Base-by-base conservation (phyloP, 805 yeast genomes). In the Ogataea neopini region DNA sequence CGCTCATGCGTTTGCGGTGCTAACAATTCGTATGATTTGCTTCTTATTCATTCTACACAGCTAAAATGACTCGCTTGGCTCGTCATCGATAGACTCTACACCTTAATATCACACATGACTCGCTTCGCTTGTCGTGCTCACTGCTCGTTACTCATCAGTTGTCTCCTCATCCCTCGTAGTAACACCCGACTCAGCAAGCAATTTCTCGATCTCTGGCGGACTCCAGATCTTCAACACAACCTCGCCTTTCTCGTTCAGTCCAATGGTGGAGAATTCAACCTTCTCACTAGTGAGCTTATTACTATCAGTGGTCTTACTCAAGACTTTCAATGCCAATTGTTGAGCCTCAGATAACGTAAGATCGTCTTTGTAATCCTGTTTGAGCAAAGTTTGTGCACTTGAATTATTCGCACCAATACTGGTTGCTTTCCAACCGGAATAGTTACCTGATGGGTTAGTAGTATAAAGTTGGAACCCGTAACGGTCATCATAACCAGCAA, bases 371-470 rank as follows among this genome's bases (percentile, higher is more conserved):
- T 88, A 94, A 60, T 94, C 99, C 72, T 91, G 96, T 70, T 94
- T 94, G 63, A 94, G 76, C 54, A 94, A 72, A 1, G 99, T 92
- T 72, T 94, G 99, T 1, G 97, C 97, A 38, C 97, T 91, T 6
- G 96, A 81, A 54, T 89, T 90, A 72, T 94, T 94, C 43, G 97
- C 96, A 35, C 99, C 99, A 50, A 94, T 91, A 58, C 89, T 79
- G 28, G 97, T 92, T 37, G 99, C 99, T 70, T 88, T 90, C 99
- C 99, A 94, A 20, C 99, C 98, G 17, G 96, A 81, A 67, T 91
- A 94, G 71, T 94, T 94, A 22, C 99, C 99, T 0, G 96, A 88
- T 11, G 99, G 99, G 66, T 94, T 94, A 19, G 96, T 86, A 5
- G 97, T 91, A 71, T 84, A 94, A 56, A 94, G 75, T 69, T 94